These are phyloP conservation scores for Saccharomycopsis sp. DNA, from an alignment of 805 yeast species.

Conservation along the genomic window DNA sequence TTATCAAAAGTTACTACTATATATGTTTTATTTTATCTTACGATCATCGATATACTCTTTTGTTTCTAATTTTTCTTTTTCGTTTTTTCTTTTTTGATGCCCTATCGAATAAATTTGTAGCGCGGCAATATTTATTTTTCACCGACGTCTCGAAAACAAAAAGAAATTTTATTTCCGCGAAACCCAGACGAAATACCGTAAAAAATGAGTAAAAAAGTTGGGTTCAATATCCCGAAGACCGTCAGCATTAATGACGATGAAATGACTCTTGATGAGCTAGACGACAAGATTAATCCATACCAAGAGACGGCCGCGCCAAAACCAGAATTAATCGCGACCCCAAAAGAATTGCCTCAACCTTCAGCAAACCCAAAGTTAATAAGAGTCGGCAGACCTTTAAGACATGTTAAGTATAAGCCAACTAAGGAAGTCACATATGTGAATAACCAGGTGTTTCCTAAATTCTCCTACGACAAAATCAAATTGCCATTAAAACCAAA, in stretches of 20 bases:
- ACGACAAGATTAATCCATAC: constrained; percentile 18
- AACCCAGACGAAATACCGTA: no score
- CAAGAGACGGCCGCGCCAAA: constrained; percentile 4
- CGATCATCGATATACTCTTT: no score
- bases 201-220: no score
- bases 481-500: constrained; percentile 41
- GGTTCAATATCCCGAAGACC: constrained; percentile 5
- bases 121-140: no score
- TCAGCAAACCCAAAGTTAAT: constrained; percentile 8
- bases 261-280: constrained; percentile 18
- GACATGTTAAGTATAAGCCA: constrained; percentile 46
- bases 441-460: constrained; percentile 28
- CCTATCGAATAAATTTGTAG: no score
- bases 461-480: constrained; percentile 43
- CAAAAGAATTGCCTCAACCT: constrained; percentile 17
- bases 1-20: no score
- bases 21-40: no score
- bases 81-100: no score
- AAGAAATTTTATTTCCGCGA: no score
- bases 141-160: no score
- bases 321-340: constrained; percentile 8
- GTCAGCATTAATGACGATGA: constrained; percentile 17
- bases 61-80: no score
- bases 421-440: constrained; percentile 42
- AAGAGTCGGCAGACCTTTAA: constrained; percentile 40